Percentiles rank a stretch among this genome's conserved stretches.
Evolutionary conservation across 2,329 filamentous ascomycete species (phyloP).

Genomic region (Knufia fluminis): DNA sequence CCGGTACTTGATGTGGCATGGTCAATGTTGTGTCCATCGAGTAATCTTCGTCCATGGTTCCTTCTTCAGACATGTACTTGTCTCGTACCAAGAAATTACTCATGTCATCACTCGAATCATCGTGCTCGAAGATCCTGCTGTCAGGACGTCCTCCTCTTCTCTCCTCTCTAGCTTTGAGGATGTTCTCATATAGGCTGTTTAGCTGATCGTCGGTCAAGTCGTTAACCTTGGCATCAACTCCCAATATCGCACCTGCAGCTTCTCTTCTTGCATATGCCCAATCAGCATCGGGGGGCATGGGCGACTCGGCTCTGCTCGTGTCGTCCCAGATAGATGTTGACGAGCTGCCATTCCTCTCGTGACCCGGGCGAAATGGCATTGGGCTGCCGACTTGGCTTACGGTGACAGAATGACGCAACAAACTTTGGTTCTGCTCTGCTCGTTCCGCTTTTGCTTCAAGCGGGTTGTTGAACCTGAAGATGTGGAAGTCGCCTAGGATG

Average conservation of each 20-base stretch:
- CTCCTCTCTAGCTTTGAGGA: constrained; percentile 78
- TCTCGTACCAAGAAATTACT: constrained; percentile 82
- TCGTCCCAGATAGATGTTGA: constrained; percentile 67
- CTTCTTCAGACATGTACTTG: constrained; percentile 89
- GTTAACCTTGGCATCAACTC: constrained; percentile 82
- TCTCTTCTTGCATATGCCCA: constrained; percentile 91
- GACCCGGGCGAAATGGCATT: constrained; percentile 52
- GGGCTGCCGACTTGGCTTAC: constrained; percentile 56
- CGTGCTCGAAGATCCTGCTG: constrained; percentile 44
- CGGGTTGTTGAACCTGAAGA: constrained; percentile 96
- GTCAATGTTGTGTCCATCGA: constrained; percentile 90
- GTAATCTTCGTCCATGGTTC: constrained; percentile 80
- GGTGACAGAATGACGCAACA: constrained; percentile 72
- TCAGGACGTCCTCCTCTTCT: constrained; percentile 62
- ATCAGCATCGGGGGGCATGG: constrained; percentile 72
- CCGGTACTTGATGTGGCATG: constrained; percentile 53
- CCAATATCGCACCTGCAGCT: constrained; percentile 82
- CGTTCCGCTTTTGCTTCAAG: constrained; percentile 90
- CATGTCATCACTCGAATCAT: constrained; percentile 83
- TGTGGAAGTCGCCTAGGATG: constrained; percentile 95
- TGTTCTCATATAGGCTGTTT: constrained; percentile 85
- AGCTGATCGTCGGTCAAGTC: constrained; percentile 88
- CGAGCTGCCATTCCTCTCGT: constrained; percentile 73
- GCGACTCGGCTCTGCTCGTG: constrained; percentile 70
- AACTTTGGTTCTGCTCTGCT: constrained; percentile 61